Conservation (phyloP, 805 yeast genomes). For the Starmera caribaea region DNA sequence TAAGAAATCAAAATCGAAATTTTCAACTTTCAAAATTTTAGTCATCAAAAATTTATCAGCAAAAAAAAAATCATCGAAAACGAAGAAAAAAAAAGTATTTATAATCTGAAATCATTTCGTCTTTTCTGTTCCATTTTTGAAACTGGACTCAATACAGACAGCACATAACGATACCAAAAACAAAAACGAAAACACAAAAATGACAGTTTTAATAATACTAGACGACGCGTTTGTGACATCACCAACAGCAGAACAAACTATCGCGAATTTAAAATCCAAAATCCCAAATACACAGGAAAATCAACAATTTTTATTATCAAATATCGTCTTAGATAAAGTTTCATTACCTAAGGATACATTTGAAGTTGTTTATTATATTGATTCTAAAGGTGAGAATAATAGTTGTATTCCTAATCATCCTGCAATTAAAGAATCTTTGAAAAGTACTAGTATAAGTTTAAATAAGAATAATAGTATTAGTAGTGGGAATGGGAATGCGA, state of each 20-base stretch:
- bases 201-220: conserved; percentile 13
- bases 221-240: conserved; percentile 15
- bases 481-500: neutral
- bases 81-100: too few species aligned
- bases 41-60: too few species aligned
- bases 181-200: too few species aligned
- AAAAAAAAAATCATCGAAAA: too few species aligned
- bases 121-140: too few species aligned
- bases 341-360: conserved; percentile 11
- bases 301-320: conserved; percentile 18
- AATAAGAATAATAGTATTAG: conserved; percentile 5
- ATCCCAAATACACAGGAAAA: conserved; percentile 5
- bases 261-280: conserved; percentile 7
- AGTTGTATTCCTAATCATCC: conserved; percentile 15
- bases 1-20: too few species aligned
- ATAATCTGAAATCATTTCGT: too few species aligned
- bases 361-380: conserved; percentile 17
- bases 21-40: too few species aligned
- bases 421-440: conserved; percentile 13
- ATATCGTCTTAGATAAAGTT: conserved; percentile 15
- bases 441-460: neutral
- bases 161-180: too few species aligned
- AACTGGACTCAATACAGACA: too few species aligned
- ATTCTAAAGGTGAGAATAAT: conserved; percentile 11
- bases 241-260: conserved; percentile 13